Percentiles rank a stretch among this genome's conserved stretches.
These are phyloP conservation scores for Mucor indicus DNA, from an alignment of 371 early-diverging fungal genomes.

Conservation along the genomic window DNA sequence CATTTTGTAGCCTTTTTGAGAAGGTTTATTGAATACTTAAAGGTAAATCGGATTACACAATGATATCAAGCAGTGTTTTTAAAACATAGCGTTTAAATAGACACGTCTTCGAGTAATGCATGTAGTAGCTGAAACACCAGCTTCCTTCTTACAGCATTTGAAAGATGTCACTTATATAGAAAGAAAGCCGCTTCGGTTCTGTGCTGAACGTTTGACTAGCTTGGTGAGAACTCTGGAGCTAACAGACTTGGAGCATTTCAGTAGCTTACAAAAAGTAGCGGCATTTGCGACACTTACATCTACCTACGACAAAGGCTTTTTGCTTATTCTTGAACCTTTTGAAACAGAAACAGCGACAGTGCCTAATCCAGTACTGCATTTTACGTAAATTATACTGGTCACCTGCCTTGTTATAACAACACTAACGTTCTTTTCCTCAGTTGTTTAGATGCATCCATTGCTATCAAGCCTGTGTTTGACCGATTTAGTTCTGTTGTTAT, in stretches of 20 bases:
- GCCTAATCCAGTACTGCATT: constrained; percentile 94
- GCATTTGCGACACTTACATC: constrained; percentile 95
- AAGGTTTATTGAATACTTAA: constrained; percentile 98
- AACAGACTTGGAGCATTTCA: constrained; percentile 85
- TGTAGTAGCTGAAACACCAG: constrained; percentile 95
- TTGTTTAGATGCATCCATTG: constrained; percentile 98
- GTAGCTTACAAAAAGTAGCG: constrained; percentile 85
- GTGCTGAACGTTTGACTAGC: constrained; percentile 90
- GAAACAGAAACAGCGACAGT: constrained; percentile 90
- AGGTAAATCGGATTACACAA: constrained; percentile 48
- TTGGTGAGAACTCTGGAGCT: constrained; percentile 90
- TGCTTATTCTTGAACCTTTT: constrained; percentile 98
- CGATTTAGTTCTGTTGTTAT: constrained; percentile 97
- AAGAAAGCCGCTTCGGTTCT: constrained; percentile 90
- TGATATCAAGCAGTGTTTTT: neutral
- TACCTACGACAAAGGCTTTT: constrained; percentile 96
- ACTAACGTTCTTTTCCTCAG: constrained; percentile 30
- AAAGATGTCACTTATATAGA: constrained; percentile 95
- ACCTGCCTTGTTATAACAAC: neutral
- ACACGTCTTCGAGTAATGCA: constrained; percentile 97
- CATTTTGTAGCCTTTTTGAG: constrained; percentile 98
- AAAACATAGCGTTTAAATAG: constrained; percentile 26
- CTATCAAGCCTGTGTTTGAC: constrained; percentile 95
- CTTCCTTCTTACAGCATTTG: constrained; percentile 90
- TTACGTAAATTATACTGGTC: constrained; percentile 53